These are phyloP conservation scores for Chalaropsis thielavioides DNA, from an alignment of 2,329 filamentous ascomycete genomes.

Conservation along the genomic window DNA sequence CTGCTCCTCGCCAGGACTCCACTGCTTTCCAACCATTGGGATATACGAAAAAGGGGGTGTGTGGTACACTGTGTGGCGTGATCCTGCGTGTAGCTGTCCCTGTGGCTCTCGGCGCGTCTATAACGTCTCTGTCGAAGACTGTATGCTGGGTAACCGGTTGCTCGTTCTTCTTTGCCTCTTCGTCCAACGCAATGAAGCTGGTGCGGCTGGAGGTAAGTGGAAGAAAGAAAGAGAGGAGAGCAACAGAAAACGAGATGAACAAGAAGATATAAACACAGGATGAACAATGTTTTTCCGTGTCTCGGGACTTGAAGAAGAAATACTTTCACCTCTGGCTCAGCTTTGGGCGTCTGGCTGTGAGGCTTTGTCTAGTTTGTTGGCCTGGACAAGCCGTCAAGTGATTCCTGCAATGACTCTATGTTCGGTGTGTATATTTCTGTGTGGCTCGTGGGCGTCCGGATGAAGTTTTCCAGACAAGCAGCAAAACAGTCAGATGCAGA, in stretches of 20 bases:
- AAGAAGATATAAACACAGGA: not conserved
- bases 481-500: not conserved
- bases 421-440: not conserved
- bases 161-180: not conserved
- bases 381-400: not conserved
- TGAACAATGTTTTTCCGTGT: not conserved
- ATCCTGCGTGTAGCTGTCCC: not conserved
- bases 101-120: too few relatives aligned
- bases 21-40: constrained; percentile 37
- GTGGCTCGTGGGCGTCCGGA: not conserved
- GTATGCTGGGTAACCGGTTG: too few relatives aligned
- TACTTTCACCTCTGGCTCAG: not conserved
- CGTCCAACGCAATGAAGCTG: not conserved
- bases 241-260: not conserved
- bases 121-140: too few relatives aligned
- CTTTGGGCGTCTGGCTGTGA: not conserved
- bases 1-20: constrained; percentile 34
- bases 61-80: not conserved
- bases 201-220: too few relatives aligned
- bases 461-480: not conserved
- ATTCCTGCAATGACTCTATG: not conserved
- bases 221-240: not conserved
- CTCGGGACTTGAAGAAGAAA: not conserved
- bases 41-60: not conserved
- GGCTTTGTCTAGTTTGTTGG: not conserved